phyloP scores from a whole-genome alignment of 2,329 filamentous ascomycete species.

The Grosmannia huntii region DNA sequence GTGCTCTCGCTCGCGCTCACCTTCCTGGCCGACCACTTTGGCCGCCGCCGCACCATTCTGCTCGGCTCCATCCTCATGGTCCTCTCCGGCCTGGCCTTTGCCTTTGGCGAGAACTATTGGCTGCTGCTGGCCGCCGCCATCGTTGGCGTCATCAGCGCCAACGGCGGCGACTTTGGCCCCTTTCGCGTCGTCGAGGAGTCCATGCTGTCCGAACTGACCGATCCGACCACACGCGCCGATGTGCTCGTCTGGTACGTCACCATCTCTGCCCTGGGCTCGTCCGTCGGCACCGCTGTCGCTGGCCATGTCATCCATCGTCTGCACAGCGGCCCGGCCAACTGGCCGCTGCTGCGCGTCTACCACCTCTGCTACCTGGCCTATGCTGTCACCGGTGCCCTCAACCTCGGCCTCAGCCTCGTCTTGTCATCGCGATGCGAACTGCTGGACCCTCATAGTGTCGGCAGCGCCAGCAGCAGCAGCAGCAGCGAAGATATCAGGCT shows the following conservation, averaged over 20 bases:
- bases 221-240: conserved; percentile 39
- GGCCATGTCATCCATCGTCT: conserved; percentile 38
- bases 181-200: conserved; percentile 57
- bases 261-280: conserved; percentile 39
- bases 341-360: conserved; percentile 38
- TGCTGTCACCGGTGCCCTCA: conserved; percentile 38
- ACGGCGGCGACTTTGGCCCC: conserved; percentile 53
- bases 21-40: conserved; percentile 44
- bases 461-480: conserved; percentile 1
- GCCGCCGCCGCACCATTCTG: conserved; percentile 40
- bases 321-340: conserved; percentile 26
- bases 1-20: conserved; percentile 43
- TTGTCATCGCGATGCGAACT: conserved; percentile 40
- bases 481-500: conserved; percentile 6
- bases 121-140: conserved; percentile 43
- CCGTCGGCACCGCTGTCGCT: conserved; percentile 37
- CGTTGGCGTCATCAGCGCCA: conserved; percentile 48
- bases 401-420: conserved; percentile 30
- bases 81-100: conserved; percentile 40
- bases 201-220: conserved; percentile 47
- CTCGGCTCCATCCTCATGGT: conserved; percentile 44
- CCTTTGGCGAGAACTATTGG: conserved; percentile 43
- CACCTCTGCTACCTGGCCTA: conserved; percentile 48
- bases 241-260: conserved; percentile 57
- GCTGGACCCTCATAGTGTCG: conserved; percentile 11